Percentiles rank a stretch among this genome's conserved stretches.
Evolutionary conservation across 2,329 filamentous ascomycete species (phyloP).

Genomic region (Botrytis deweyae): DNA sequence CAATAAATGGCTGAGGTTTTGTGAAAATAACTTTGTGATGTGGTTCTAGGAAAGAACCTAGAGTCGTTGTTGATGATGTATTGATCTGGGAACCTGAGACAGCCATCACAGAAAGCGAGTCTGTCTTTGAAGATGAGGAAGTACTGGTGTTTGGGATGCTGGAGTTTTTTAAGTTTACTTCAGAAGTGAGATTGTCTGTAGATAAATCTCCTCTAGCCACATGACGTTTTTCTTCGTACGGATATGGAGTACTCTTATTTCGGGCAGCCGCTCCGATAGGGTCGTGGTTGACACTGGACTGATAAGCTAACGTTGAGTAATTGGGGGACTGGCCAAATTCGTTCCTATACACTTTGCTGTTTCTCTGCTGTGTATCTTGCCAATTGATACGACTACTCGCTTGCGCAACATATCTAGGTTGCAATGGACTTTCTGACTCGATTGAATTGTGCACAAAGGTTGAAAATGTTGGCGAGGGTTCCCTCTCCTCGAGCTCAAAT

Average conservation of each 20-base stretch:
- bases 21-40: constrained; percentile 9
- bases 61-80: background rate
- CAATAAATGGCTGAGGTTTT: constrained; percentile 3
- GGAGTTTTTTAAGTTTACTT: background rate
- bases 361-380: background rate
- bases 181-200: background rate
- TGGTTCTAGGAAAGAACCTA: too few species aligned
- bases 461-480: background rate
- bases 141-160: background rate
- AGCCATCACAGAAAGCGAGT: constrained; percentile 18
- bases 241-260: background rate
- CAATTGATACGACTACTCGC: background rate
- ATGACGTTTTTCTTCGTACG: background rate
- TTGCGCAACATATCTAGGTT: background rate
- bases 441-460: constrained; percentile 14
- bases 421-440: background rate
- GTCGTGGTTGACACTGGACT: background rate
- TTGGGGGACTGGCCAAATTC: background rate
- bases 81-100: constrained; percentile 2
- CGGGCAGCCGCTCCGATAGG: background rate
- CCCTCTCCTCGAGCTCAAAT: background rate
- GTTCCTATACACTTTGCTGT: background rate
- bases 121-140: background rate
- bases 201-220: background rate
- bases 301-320: background rate